These are phyloP conservation scores for Acanthamoeba royreba DNA, from an alignment of 208 protist species.

Conservation along the genomic window DNA sequence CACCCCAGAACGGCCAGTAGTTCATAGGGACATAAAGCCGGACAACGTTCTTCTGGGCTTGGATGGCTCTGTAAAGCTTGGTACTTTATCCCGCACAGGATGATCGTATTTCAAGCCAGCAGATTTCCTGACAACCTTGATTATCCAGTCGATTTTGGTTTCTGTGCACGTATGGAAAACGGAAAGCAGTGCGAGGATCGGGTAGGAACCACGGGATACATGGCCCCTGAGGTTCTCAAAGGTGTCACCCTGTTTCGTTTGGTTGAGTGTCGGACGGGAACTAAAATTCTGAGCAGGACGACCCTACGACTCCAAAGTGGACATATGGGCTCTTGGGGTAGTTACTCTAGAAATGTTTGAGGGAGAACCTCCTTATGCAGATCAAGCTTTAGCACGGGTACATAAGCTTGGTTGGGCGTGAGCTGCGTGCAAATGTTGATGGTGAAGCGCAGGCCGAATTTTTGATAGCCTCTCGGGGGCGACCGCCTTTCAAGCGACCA, in stretches of 20 bases:
- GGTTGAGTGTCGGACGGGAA: neutral
- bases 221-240: constrained; percentile 73
- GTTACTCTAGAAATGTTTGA: neutral
- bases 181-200: neutral
- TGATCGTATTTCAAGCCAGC: neutral
- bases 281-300: neutral
- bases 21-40: constrained; percentile 84
- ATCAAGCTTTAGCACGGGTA: neutral
- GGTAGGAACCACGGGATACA: constrained; percentile 81
- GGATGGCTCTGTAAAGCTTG: constrained; percentile 60
- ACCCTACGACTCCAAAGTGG: constrained; percentile 1
- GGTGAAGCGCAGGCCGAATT: constrained; percentile 5
- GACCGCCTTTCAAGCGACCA: constrained; percentile 7
- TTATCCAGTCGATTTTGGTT: constrained; percentile 38
- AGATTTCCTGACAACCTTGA: constrained; percentile 58
- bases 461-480: neutral
- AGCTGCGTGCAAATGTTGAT: no score
- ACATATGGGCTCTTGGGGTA: neutral
- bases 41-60: constrained; percentile 79
- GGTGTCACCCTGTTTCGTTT: neutral
- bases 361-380: constrained; percentile 14
- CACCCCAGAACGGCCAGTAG: constrained; percentile 4
- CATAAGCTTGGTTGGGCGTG: neutral
- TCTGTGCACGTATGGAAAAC: neutral
- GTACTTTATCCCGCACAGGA: constrained; percentile 42